Evolutionary conservation across 2,329 filamentous ascomycete genomes (phyloP), one percentile per base, ranked within the genome.

Genomic region (Ascochyta koolunga): DNA sequence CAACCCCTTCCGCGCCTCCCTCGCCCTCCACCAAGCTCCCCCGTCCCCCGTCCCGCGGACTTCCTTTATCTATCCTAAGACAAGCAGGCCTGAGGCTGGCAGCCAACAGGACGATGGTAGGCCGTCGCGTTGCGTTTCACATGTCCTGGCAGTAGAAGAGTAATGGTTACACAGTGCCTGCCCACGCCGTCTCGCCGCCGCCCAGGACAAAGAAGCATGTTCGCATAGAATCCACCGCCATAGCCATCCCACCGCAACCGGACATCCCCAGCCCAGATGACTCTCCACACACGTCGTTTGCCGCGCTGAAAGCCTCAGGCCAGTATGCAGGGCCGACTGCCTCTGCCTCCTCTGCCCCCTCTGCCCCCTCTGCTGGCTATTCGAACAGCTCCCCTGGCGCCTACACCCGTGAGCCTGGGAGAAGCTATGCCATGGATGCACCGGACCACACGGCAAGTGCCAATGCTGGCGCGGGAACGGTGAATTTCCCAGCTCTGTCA

Each of bases 131-230:
- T 65, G 58, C 44, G 48, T 59, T 60, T 63, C 46, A 57, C 55
- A 45, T 46, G 58, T 51, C 29, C 54, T 27, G 60, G 66, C 59
- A 65, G 63, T 50, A 55, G 55, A 60, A 58, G 61, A 71, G 67
- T 75, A 73, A 75, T 71, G 58, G 54, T 67, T 61, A 57, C 58
- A 67, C 63, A 74, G 72, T 64, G 54, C 63, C 59, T 60, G 64
- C 66, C 58, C 59, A 58, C 39, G 50, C 53, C 57, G 49, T 59
- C 50, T 49, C 68, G 38, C 54, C 59, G 59, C 54, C 58, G 54
- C 61, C 64, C 52, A 67, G 63, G 67, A 79, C 83, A 54, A 89
- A 89, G 75, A 88, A 84, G 62, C 67, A 67, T 66, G 87, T 90
- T 56, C 84, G 87, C 66, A 77, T 78, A 66, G 73, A 74, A 49